Percentiles rank a stretch among this genome's conserved stretches.
phyloP scores from a whole-genome alignment of 805 yeast genomes.

The Pachysolen tannophilus region DNA sequence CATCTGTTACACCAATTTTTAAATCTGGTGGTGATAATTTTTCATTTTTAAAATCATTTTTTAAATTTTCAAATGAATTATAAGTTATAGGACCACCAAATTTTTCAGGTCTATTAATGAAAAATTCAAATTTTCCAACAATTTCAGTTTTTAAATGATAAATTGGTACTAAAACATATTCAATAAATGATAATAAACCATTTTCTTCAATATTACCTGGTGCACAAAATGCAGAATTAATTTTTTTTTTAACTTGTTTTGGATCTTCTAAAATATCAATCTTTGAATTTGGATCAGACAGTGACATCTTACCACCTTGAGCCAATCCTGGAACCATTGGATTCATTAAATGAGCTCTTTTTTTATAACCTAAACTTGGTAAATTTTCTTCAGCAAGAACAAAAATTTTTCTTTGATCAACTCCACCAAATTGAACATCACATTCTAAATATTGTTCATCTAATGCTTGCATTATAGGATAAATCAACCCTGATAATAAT shows the following conservation, averaged over 20 bases:
- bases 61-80: slow-evolving; percentile 57
- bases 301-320: slow-evolving; percentile 98
- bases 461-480: slow-evolving; percentile 97
- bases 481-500: slow-evolving; percentile 83
- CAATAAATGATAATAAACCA: slow-evolving; percentile 81
- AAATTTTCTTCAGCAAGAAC: slow-evolving; percentile 95
- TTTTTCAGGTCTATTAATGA: slow-evolving; percentile 87
- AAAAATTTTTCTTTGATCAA: slow-evolving; percentile 96
- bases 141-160: slow-evolving; percentile 60
- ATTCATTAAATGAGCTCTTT: slow-evolving; percentile 98
- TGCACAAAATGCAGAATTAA: slow-evolving; percentile 87
- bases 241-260: slow-evolving; percentile 80
- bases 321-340: slow-evolving; percentile 97
- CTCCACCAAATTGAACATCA: slow-evolving; percentile 98
- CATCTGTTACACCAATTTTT: slow-evolving; percentile 85
- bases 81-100: slow-evolving; percentile 90
- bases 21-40: slow-evolving; percentile 88
- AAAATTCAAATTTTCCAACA: slow-evolving; percentile 52
- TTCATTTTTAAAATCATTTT: slow-evolving; percentile 63
- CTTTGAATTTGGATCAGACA: slow-evolving; percentile 97
- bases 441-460: slow-evolving; percentile 86
- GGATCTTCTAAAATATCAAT: slow-evolving; percentile 91
- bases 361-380: slow-evolving; percentile 81
- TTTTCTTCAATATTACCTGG: slow-evolving; percentile 91
- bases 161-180: slow-evolving; percentile 80